Conservation (phyloP, 2,329 filamentous ascomycete genomes). For the Daldinia sp. region DNA sequence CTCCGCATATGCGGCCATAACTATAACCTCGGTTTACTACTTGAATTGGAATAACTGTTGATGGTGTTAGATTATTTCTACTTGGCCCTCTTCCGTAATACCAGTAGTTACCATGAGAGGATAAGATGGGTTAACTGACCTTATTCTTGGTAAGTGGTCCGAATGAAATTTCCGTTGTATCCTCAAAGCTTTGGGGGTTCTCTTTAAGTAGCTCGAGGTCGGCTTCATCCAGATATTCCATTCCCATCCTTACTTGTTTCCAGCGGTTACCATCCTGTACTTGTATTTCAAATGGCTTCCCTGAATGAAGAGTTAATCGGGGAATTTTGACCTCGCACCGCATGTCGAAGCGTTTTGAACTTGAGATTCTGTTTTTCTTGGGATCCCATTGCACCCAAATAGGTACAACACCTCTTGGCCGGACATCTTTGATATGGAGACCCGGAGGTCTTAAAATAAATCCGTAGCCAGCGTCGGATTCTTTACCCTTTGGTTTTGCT, state of each 20-base stretch:
- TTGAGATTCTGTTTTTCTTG: conserved; percentile 14
- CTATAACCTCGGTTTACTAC: background rate
- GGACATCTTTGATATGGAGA: background rate
- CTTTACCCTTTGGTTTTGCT: conserved; percentile 14
- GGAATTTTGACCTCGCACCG: conserved; percentile 35
- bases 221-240: conserved; percentile 22
- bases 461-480: conserved; percentile 23
- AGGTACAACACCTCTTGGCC: no score
- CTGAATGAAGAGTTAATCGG: conserved; percentile 11
- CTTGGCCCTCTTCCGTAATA: no score
- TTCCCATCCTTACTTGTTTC: conserved; percentile 30
- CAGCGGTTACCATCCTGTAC: conserved; percentile 6
- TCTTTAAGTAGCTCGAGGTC: conserved; percentile 22
- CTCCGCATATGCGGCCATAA: background rate
- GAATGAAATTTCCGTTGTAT: conserved; percentile 34
- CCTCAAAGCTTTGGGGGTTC: conserved; percentile 14
- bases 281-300: conserved; percentile 29
- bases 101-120: background rate
- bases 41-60: background rate
- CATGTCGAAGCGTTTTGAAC: conserved; percentile 15
- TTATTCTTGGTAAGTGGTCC: conserved; percentile 23
- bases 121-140: conserved; percentile 12
- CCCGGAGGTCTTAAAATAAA: conserved; percentile 11
- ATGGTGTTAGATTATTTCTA: background rate
- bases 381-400: conserved; percentile 34